Percentiles rank a stretch among this genome's conserved stretches.
These are phyloP conservation scores for Hymenochaete sp. DNA, from an alignment of 1,284 basidiomycete genomes.

Conservation along the genomic window DNA sequence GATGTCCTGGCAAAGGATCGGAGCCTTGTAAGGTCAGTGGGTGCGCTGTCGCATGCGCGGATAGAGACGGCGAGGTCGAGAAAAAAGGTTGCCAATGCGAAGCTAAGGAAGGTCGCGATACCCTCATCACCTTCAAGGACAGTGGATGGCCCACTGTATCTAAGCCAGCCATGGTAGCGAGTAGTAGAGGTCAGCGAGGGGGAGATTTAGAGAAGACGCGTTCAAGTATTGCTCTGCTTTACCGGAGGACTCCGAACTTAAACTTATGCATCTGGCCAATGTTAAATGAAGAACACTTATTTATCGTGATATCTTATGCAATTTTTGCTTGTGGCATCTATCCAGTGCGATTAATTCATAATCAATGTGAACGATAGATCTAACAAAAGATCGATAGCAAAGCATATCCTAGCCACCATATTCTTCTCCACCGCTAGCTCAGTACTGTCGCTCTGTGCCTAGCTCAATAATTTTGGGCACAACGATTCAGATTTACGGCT, in stretches of 20 bases:
- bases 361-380: constrained; percentile 3
- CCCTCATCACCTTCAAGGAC: constrained; percentile 73
- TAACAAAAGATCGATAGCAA: constrained; percentile 16
- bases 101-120: constrained; percentile 71
- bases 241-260: too few relatives aligned
- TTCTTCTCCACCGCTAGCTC: too few relatives aligned
- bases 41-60: constrained; percentile 66
- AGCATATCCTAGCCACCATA: too few relatives aligned
- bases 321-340: not conserved
- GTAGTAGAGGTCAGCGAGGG: too few relatives aligned
- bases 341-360: too few relatives aligned
- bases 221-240: not conserved
- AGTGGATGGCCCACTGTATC: constrained; percentile 52
- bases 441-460: too few relatives aligned
- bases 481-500: too few relatives aligned
- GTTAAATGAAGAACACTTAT: not conserved
- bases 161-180: constrained; percentile 24
- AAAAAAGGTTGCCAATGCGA: constrained; percentile 77
- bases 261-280: too few relatives aligned
- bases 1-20: constrained; percentile 57
- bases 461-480: too few relatives aligned
- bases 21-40: constrained; percentile 69
- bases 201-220: not conserved
- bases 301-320: not conserved
- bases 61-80: constrained; percentile 70